These are phyloP conservation scores for Echria macrotheca DNA, from an alignment of 495 filamentous ascomycete genomes.

Conservation along the genomic window DNA sequence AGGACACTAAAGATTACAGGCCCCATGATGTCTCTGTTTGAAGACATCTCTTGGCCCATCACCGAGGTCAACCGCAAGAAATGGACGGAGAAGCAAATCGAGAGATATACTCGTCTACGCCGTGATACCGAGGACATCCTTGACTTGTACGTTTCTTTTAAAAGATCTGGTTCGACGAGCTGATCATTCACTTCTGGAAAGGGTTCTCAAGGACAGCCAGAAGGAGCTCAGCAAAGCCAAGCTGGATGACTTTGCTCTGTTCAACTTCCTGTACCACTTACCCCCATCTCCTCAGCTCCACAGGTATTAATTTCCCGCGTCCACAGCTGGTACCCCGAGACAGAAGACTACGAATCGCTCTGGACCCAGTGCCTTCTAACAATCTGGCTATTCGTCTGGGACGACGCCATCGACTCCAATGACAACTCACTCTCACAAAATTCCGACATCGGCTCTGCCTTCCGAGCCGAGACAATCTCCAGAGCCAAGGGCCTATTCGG, in stretches of 20 bases:
- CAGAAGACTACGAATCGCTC: not conserved
- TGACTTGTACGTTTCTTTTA: not conserved
- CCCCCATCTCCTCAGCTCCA: not conserved
- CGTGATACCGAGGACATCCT: not conserved
- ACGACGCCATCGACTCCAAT: slow-evolving; percentile 3
- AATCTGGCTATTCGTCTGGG: not conserved
- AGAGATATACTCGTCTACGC: not conserved
- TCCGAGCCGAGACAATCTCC: not conserved
- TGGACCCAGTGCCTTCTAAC: not conserved
- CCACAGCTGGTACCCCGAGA: not conserved
- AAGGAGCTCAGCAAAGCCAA: not conserved
- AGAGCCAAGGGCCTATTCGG: not conserved
- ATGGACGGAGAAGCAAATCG: not conserved
- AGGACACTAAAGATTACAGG: no score
- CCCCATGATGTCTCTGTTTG: not conserved
- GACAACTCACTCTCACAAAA: not conserved
- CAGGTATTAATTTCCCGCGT: not conserved
- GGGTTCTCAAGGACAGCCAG: not conserved
- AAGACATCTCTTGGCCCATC: not conserved
- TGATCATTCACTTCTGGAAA: not conserved
- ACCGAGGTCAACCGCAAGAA: not conserved
- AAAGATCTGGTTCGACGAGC: not conserved
- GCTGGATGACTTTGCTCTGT: not conserved
- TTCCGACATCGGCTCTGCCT: not conserved
- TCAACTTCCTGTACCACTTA: slow-evolving; percentile 3